phyloP scores from a whole-genome alignment of 169 alveolate genomes.

The Plasmodium knowlesi region DNA sequence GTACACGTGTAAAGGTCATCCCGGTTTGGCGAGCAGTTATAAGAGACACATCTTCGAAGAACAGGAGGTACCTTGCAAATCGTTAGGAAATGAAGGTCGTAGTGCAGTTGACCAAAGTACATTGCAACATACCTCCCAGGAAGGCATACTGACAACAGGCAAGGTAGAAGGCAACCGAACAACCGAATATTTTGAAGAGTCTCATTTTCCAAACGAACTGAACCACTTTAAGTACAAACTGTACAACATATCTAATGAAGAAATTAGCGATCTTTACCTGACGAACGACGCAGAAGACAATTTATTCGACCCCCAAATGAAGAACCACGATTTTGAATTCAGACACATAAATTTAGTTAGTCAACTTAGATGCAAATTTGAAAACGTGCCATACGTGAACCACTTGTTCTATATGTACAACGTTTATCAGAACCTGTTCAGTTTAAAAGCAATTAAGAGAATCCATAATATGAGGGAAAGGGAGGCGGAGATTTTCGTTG shows the following conservation, averaged over 20 bases:
- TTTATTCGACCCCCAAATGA: neutral
- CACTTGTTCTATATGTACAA: constrained; percentile 43
- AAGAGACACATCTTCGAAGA: neutral
- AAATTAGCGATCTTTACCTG: constrained; percentile 28
- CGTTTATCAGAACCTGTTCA: constrained; percentile 14
- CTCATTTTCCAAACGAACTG: neutral
- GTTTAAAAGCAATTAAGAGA: constrained; percentile 9
- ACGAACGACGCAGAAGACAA: constrained; percentile 4
- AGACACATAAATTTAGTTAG: constrained; percentile 5
- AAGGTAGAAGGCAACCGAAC: too few species aligned
- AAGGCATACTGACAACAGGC: neutral
- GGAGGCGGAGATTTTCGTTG: neutral
- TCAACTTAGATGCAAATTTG: constrained; percentile 32
- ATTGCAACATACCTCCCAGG: neutral
- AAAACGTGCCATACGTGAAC: constrained; percentile 10
- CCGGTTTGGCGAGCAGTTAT: neutral
- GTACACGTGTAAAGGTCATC: neutral
- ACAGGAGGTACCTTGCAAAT: neutral
- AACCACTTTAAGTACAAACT: constrained; percentile 40
- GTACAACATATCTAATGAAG: constrained; percentile 42
- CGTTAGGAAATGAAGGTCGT: neutral
- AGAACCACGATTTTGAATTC: constrained; percentile 11
- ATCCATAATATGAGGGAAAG: constrained; percentile 29
- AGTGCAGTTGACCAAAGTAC: neutral
- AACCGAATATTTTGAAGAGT: neutral